Evolutionary conservation across 2,329 filamentous ascomycete genomes (phyloP).

Genomic region (Myotisia sp.): DNA sequence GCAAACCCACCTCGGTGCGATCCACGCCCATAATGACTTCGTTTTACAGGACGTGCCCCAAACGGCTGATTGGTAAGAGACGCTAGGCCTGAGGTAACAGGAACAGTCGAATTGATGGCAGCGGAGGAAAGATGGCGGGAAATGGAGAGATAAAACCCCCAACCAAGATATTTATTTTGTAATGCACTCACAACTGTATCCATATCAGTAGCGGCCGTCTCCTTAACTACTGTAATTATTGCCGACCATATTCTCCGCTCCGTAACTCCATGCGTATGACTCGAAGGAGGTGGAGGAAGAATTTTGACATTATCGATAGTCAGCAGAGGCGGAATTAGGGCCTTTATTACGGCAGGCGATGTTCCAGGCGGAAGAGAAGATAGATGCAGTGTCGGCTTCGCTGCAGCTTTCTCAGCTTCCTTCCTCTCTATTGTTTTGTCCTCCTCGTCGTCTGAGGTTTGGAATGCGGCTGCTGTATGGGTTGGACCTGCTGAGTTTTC

Average conservation of each 20-base stretch:
- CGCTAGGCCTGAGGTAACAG: slow-evolving; percentile 34
- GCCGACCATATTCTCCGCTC: slow-evolving; percentile 62
- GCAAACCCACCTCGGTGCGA: slow-evolving; percentile 53
- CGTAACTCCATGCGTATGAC: slow-evolving; percentile 25
- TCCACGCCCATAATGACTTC: slow-evolving; percentile 20
- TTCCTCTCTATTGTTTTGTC: slow-evolving; percentile 27
- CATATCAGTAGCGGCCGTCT: slow-evolving; percentile 70
- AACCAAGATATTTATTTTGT: slow-evolving; percentile 74
- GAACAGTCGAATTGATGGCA: slow-evolving; percentile 43
- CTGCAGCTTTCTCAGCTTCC: slow-evolving; percentile 33
- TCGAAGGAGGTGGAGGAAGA: slow-evolving; percentile 31
- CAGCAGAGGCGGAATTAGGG: slow-evolving; percentile 39
- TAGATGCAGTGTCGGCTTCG: slow-evolving; percentile 43
- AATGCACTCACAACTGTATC: slow-evolving; percentile 63
- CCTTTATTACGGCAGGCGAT: slow-evolving; percentile 36
- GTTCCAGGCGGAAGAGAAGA: slow-evolving; percentile 40
- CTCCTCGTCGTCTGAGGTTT: slow-evolving; percentile 31
- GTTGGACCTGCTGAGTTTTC: slow-evolving; percentile 21
- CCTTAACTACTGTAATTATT: slow-evolving; percentile 65
- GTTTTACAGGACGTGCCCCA: slow-evolving; percentile 53
- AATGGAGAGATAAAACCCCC: slow-evolving; percentile 65
- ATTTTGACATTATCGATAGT: slow-evolving; percentile 62
- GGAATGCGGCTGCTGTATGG: slow-evolving; percentile 29
- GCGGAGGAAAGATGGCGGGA: slow-evolving; percentile 72
- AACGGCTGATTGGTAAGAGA: slow-evolving; percentile 51